These are phyloP conservation scores for Microsporum canis DNA, from an alignment of 2,329 filamentous ascomycete species.

Conservation along the genomic window DNA sequence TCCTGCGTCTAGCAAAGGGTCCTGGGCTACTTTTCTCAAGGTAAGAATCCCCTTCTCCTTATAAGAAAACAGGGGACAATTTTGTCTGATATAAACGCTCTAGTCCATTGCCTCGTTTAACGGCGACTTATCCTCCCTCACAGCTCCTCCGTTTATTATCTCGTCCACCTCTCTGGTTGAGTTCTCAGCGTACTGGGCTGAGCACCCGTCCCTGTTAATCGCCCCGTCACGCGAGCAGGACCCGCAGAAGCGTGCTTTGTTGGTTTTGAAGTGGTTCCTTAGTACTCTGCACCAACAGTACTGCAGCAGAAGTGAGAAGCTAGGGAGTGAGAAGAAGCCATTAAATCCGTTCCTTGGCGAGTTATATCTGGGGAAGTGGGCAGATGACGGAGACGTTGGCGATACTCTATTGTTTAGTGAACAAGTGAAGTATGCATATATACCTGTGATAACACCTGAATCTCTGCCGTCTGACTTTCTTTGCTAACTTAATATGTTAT, in stretches of 20 bases:
- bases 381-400: constrained; percentile 56
- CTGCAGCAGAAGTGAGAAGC: constrained; percentile 60
- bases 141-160: constrained; percentile 71
- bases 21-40: constrained; percentile 40
- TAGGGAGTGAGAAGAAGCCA: constrained; percentile 93
- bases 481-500: constrained; percentile 10
- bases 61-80: not conserved
- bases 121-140: constrained; percentile 68
- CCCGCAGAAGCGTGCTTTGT: constrained; percentile 66
- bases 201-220: constrained; percentile 65
- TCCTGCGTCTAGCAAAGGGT: constrained; percentile 33
- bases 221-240: constrained; percentile 71
- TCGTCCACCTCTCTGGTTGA: constrained; percentile 67
- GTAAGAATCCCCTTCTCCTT: constrained; percentile 18
- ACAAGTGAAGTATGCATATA: constrained; percentile 58
- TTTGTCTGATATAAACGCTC: not conserved
- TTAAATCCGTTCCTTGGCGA: constrained; percentile 94
- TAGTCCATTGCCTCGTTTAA: constrained; percentile 68
- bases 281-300: constrained; percentile 85
- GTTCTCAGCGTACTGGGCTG: constrained; percentile 73
- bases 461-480: not conserved
- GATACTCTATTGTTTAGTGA: constrained; percentile 81
- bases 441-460: not conserved
- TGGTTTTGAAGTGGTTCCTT: constrained; percentile 95
- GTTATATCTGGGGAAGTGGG: constrained; percentile 85